Base-by-base conservation (phyloP, 2,329 filamentous ascomycete genomes). In the Verticillium zaregamsianum region DNA sequence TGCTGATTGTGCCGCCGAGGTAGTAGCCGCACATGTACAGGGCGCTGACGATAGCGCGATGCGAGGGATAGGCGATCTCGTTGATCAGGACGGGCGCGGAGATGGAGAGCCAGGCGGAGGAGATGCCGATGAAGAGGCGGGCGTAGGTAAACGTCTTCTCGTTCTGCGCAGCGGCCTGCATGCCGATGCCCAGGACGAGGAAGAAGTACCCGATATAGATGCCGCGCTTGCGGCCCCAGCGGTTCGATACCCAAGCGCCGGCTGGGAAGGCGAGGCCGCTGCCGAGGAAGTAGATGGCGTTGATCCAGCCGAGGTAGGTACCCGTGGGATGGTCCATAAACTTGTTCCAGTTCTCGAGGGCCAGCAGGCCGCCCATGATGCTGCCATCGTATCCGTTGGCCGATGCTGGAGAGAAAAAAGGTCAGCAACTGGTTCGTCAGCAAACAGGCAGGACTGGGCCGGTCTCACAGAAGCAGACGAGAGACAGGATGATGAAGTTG, bases 221-320 rank as follows among this genome's bases (percentile, higher is more conserved):
- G 25, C 81, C 80, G 69, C 76, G 73, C 66, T 81, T 79, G 61
- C 84, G 75, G n/a, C 86, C 86, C 55, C 82, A 75, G 61, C 77
- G 76, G 66, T 88, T 83, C 59, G 84, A 82, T 14, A 88, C 64
- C 49, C 81, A 70, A 3, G 85, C 81, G 9, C 87, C 83, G 33
- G 87, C 73, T 2, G 83, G 84, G 52, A 88, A 82, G 31, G 82
- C 82, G 54, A 77, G 73, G 63, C 87, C 79, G 62, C 82, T 83
- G 56, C 85, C 85, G 49, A 88, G 80, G 66, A 84, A 84, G 72
- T 87, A 88, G 64, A 84, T 80, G 9, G 85, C 83, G 11, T 80
- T 80, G 3, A 88, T 76, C 35, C 88, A 77, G 59, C 86, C 86
- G 11, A 80, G 72, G 70, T 72, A 66, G 63, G 73, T 69, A 65